Evolutionary conservation across 768 basidiomycete genomes (phyloP), one percentile per base, ranked within the genome.

Genomic region (Suillus clintonianus): DNA sequence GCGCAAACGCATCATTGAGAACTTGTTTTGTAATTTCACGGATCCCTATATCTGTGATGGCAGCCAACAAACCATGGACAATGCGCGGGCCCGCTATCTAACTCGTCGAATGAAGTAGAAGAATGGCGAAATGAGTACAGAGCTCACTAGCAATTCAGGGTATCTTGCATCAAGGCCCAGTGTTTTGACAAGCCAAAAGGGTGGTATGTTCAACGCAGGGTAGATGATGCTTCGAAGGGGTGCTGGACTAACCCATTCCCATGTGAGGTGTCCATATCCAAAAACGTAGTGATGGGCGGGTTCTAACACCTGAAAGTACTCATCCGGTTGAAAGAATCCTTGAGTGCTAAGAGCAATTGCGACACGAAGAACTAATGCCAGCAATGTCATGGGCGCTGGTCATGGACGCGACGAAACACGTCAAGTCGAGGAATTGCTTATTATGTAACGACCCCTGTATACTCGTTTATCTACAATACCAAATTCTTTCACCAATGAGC

Each of bases 241-340:
- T 15, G 73, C 74, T 24, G 82, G 77, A 57, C 83, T 77, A 50
- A 84, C 78, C 97, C 97, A 99, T 80, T 99, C 97, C 97, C 97
- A 99, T 27, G 96, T 98, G 47, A 95, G 80, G 68, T 89, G 84
- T 2, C 95, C 97, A 77, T 94, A 94, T 53, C 95, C 95, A 73
- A 94, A 99, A 57, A 97, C 93, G 48, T 89, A 77, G 62, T 82
- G 83, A 74, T 99, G 92, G 0, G 97, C 97, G 53, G 93, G 91
- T 73, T 99, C 97, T 50, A 99, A 83, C 7, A 95, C 86, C 73
- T 99, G 97, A 70, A 91, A 98, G 76, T 92, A 97, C 76, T 99
- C 97, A 76, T 99, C 97, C 10, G 97, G 95, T 74, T 98, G 96
- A 74, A 99, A 99, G 79, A 91, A 92, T 5, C 95, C 94, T 60